phyloP scores from a whole-genome alignment of 73 alveolate genomes.

The Breviolum minutum region DNA sequence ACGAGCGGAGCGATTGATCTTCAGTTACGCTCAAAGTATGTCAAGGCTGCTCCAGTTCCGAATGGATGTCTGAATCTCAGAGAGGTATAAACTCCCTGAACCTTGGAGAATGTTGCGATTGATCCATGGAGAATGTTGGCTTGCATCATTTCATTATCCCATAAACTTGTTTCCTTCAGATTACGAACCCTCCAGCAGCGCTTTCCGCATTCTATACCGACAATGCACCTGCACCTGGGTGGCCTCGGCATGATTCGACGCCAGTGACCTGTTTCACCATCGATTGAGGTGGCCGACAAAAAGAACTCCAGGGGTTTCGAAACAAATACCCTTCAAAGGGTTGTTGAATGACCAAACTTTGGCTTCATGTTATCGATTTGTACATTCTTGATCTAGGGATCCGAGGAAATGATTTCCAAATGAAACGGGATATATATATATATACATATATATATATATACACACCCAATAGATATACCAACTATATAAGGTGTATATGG shows the following conservation, averaged over 20 bases:
- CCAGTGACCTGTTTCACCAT: background rate
- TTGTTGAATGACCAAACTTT: too few species aligned
- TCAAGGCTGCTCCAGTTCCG: constrained; percentile 77
- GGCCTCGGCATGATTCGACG: background rate
- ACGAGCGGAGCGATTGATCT: background rate
- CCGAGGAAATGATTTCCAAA: background rate
- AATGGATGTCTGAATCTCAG: constrained; percentile 21
- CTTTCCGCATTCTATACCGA: constrained; percentile 67
- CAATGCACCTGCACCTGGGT: constrained; percentile 76
- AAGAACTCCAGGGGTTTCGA: background rate
- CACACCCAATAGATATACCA: too few species aligned
- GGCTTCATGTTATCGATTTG: too few species aligned
- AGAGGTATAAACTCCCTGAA: background rate
- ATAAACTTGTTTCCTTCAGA: background rate
- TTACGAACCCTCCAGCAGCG: constrained; percentile 81
- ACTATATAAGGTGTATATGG: too few species aligned
- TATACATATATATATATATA: too few species aligned
- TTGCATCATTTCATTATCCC: background rate
- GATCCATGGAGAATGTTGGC: background rate
- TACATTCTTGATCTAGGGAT: too few species aligned
- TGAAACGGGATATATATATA: background rate
- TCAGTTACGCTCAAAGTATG: too few species aligned
- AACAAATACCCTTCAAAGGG: too few species aligned
- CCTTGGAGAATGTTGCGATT: background rate
- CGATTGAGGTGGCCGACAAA: background rate